These are phyloP conservation scores for Trichosporon faecale DNA, from an alignment of 1,284 basidiomycete genomes.

Conservation along the genomic window DNA sequence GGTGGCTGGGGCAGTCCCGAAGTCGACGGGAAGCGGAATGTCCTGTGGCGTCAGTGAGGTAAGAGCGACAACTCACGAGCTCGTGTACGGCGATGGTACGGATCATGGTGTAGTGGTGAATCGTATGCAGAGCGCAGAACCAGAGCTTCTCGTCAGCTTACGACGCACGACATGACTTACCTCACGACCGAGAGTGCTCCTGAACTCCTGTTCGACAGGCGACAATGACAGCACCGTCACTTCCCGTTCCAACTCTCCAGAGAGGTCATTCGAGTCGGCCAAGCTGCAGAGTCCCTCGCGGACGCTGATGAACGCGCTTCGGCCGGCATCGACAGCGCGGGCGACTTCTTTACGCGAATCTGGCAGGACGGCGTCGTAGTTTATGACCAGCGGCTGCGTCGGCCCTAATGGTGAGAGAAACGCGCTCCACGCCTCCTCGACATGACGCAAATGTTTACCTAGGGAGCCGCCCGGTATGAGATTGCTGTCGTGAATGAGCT, in stretches of 20 bases:
- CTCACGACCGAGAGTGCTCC: slow-evolving; percentile 42
- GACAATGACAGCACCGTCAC: slow-evolving; percentile 42
- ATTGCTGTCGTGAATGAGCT: slow-evolving; percentile 33
- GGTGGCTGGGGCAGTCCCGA: slow-evolving; percentile 49
- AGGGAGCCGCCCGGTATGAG: slow-evolving; percentile 46
- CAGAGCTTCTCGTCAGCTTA: slow-evolving; percentile 34
- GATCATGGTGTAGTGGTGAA: slow-evolving; percentile 50
- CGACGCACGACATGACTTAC: slow-evolving; percentile 25
- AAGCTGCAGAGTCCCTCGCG: slow-evolving; percentile 30
- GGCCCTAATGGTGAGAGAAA: slow-evolving; percentile 32
- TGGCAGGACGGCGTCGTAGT: slow-evolving; percentile 44
- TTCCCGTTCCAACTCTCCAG: slow-evolving; percentile 27
- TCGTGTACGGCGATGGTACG: slow-evolving; percentile 50
- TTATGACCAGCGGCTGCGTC: slow-evolving; percentile 27
- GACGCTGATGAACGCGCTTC: slow-evolving; percentile 29
- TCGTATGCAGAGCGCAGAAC: slow-evolving; percentile 48
- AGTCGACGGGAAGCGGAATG: slow-evolving; percentile 42
- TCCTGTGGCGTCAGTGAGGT: slow-evolving; percentile 25
- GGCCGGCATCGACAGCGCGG: slow-evolving; percentile 30
- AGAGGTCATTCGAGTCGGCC: slow-evolving; percentile 27
- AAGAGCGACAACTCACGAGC: slow-evolving; percentile 30
- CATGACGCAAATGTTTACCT: slow-evolving; percentile 50
- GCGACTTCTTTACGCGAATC: slow-evolving; percentile 30
- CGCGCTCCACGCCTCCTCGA: slow-evolving; percentile 44
- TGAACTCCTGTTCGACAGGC: slow-evolving; percentile 41